phyloP scores from a whole-genome alignment of 208 protist genomes.

The Trypanosomatidae sp. region DNA sequence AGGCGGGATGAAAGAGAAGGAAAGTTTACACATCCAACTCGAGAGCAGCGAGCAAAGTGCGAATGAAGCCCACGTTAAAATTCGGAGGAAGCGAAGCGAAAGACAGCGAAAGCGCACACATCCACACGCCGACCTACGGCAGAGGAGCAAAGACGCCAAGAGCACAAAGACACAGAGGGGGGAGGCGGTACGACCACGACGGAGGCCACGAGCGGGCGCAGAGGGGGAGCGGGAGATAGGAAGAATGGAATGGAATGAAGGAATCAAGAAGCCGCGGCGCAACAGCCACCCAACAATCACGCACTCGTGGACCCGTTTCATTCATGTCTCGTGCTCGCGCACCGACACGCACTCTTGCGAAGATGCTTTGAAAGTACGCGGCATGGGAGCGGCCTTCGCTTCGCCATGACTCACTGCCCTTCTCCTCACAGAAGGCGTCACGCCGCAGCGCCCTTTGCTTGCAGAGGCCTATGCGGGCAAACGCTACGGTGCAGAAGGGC shows the following conservation, averaged over 20 bases:
- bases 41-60: no score
- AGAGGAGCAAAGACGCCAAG: background rate
- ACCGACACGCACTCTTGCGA: background rate
- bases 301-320: background rate
- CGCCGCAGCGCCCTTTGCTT: background rate
- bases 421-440: background rate
- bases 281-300: no score
- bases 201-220: background rate
- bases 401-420: background rate
- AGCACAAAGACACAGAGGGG: background rate
- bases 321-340: background rate
- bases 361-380: background rate
- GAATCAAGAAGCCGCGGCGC: background rate
- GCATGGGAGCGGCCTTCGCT: background rate
- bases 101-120: background rate
- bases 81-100: background rate
- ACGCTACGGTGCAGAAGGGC: background rate
- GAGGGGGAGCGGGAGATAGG: slow-evolving; percentile 1
- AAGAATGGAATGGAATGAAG: no score
- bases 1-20: background rate
- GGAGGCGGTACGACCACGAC: background rate
- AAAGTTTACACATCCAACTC: background rate
- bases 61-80: no score
- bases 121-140: background rate
- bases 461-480: background rate